Evolutionary conservation across 306 rosid genomes (phyloP).

Genomic region (Inga oerstediana): DNA sequence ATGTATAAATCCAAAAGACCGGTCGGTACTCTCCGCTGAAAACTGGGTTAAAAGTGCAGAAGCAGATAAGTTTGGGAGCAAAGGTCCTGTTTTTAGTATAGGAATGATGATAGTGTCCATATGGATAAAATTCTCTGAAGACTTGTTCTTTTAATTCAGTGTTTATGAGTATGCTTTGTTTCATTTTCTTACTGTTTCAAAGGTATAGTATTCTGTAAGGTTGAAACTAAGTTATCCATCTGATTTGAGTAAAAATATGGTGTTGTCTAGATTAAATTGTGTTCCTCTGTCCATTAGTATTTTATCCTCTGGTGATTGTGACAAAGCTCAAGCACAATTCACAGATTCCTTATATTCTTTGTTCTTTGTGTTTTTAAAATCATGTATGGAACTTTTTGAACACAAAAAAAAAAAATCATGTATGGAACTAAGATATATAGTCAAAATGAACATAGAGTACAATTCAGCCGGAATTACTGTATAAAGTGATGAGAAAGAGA

Average conservation of each 20-base stretch:
- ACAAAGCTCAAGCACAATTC: neutral
- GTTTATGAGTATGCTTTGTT: neutral
- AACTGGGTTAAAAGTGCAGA: neutral
- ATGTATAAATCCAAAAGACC: constrained; percentile 57
- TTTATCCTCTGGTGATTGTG: neutral
- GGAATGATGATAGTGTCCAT: neutral
- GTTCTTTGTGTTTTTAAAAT: neutral
- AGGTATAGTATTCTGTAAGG: neutral
- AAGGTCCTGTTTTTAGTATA: neutral
- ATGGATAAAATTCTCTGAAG: neutral
- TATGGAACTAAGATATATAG: neutral
- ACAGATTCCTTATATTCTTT: neutral
- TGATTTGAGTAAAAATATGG: neutral
- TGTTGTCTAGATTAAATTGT: neutral
- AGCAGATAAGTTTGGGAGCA: neutral
- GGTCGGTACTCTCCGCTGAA: constrained; percentile 32
- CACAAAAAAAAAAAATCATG: too few relatives aligned
- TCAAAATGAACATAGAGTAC: neutral
- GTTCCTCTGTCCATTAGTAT: constrained; percentile 12
- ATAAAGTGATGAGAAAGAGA: too few relatives aligned
- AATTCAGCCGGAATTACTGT: too few relatives aligned
- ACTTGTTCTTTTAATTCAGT: neutral
- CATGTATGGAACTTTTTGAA: constrained; percentile 1
- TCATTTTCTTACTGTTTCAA: neutral
- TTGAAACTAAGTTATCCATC: neutral